phyloP scores from a whole-genome alignment of 1,284 basidiomycete species.

The Porogramme epimiltina region DNA sequence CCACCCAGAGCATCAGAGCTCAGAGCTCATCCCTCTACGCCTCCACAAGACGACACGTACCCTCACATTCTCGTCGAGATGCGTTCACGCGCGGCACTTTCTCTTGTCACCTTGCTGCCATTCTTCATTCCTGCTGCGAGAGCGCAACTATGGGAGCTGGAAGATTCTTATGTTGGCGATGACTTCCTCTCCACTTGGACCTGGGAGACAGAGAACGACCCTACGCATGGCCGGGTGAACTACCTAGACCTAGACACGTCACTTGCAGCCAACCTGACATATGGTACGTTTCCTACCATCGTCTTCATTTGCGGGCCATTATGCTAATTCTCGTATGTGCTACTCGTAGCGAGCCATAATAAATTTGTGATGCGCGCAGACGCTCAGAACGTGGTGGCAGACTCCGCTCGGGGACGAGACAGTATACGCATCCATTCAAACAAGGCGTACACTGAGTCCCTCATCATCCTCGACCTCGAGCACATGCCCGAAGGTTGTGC shows the following conservation, averaged over 20 bases:
- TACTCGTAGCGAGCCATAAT: constrained; percentile 32
- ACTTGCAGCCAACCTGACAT: constrained; percentile 40
- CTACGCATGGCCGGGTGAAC: constrained; percentile 58
- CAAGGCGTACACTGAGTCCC: constrained; percentile 42
- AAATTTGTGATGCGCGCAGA: constrained; percentile 59
- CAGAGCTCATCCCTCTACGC: no score
- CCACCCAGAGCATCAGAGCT: no score
- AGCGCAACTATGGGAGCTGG: no score
- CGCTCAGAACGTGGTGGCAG: constrained; percentile 33
- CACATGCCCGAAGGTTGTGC: constrained; percentile 60
- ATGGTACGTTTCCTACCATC: neutral
- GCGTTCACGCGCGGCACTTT: no score
- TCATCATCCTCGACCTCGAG: constrained; percentile 49
- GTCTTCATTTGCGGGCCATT: no score
- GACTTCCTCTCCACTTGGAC: constrained; percentile 46
- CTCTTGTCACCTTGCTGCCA: no score
- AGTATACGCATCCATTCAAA: constrained; percentile 53
- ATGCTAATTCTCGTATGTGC: no score
- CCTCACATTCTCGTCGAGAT: no score
- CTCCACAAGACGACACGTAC: no score
- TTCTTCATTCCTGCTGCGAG: no score
- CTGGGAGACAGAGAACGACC: constrained; percentile 52
- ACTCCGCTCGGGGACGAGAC: constrained; percentile 45
- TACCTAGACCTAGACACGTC: constrained; percentile 47
- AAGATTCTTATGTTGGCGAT: constrained; percentile 35